Evolutionary conservation across 352 stramenopile genomes (phyloP), one percentile per base, ranked within the genome.

Genomic region (Phytophthora pseudosyringae): DNA sequence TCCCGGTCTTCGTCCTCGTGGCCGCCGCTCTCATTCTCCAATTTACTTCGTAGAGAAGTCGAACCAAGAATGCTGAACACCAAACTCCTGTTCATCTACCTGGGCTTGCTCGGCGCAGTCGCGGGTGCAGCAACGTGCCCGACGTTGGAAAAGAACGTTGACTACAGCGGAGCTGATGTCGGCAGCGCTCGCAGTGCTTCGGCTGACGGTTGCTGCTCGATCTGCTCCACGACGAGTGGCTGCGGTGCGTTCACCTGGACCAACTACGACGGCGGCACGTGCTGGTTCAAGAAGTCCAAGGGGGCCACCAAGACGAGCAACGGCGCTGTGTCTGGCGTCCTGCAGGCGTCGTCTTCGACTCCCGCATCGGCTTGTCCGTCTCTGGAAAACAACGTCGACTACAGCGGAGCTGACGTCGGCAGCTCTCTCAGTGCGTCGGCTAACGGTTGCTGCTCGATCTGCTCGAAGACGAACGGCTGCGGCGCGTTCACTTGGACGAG

Each of bases 201-300:
- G 7, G 25, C 53, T 1, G 26, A 52, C 12, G 53, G 53, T 28
- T 61, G 53, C 21, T 61, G 53, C 40, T 45, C 16, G 1, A 45
- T 52, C 9, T 61, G 53, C 15, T 48, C 53, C 31, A 45, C 11
- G 6, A 52, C 53, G 16, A 61, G 45, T n/a, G 41, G 41, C 1
- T 61, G 53, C 18, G 39, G 41, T 11, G 53, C 53, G 13, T 61
- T 61, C 18, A 61, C 53, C 5, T 61, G 53, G 53, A 61, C 53
- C 4, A 61, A 43, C 18, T 61, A 52, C 41, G 52, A 61, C 8
- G 53, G 53, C 31, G 53, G 53, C 5, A 61, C 53, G 1, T 61
- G 53, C 7, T 61, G 53, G 53, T 13, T 61, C 1, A 61, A 61
- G 40, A 28, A 36, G 21, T 61, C 53, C 31, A 50, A 61, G 41